These are phyloP conservation scores for Pestalotiopsis sp. DNA, from an alignment of 2,329 filamentous ascomycete species.

Conservation along the genomic window DNA sequence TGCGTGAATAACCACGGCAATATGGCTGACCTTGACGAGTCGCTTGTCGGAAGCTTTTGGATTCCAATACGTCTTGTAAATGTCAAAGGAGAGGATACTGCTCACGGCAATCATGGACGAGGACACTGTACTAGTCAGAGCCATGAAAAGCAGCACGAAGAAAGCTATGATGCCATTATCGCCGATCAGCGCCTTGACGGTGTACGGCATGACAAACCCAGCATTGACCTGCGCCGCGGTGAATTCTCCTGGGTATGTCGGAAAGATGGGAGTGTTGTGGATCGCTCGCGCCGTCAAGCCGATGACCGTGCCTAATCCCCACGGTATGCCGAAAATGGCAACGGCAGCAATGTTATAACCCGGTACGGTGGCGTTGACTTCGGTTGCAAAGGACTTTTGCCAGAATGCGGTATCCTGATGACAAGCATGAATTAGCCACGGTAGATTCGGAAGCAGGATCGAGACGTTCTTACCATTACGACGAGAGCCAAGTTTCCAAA, in stretches of 20 bases:
- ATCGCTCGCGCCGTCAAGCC: conserved; percentile 45
- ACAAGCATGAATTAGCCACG: neutral
- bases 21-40: conserved; percentile 45
- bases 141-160: conserved; percentile 53
- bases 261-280: conserved; percentile 46
- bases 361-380: conserved; percentile 47
- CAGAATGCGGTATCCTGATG: conserved; percentile 47
- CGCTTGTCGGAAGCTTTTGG: conserved; percentile 35
- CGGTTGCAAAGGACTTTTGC: conserved; percentile 52
- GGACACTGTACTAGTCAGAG: conserved; percentile 49
- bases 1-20: conserved; percentile 47
- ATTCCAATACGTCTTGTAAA: conserved; percentile 53
- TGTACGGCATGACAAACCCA: conserved; percentile 50
- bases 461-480: conserved; percentile 36
- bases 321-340: conserved; percentile 48
- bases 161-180: conserved; percentile 42
- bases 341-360: conserved; percentile 47
- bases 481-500: conserved; percentile 51
- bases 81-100: conserved; percentile 50
- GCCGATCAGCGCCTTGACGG: conserved; percentile 43
- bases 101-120: conserved; percentile 53
- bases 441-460: neutral
- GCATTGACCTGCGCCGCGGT: conserved; percentile 41
- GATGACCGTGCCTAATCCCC: conserved; percentile 47
- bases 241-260: conserved; percentile 41